phyloP scores from a whole-genome alignment of 2,329 filamentous ascomycete genomes.

The Xylariaceae sp. region DNA sequence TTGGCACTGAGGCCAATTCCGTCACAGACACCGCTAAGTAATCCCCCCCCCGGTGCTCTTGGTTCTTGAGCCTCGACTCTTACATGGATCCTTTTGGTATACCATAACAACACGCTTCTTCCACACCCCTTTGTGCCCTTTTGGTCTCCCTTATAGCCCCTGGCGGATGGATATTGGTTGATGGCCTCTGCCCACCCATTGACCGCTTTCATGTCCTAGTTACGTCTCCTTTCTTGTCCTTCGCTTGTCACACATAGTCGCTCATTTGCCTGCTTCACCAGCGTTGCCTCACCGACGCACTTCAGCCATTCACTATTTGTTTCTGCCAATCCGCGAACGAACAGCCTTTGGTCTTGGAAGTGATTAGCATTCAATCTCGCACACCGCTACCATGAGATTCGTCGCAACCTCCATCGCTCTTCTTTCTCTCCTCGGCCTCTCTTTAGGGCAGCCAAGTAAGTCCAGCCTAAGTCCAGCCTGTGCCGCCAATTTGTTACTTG shows the following conservation, averaged over 20 bases:
- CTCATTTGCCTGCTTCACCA: conserved; percentile 10
- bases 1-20: conserved; percentile 13
- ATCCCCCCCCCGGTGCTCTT: conserved; percentile 4
- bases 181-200: conserved; percentile 11
- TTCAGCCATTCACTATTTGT: conserved; percentile 19
- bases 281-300: conserved; percentile 12
- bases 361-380: conserved; percentile 2
- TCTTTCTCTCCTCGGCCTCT: conserved; percentile 35
- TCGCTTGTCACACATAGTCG: conserved; percentile 14
- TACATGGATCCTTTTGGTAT: conserved; percentile 11
- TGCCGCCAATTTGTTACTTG: not conserved
- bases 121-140: conserved; percentile 15
- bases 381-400: conserved; percentile 38
- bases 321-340: conserved; percentile 8
- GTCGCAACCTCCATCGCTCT: conserved; percentile 32
- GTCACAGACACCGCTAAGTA: conserved; percentile 4
- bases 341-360: conserved; percentile 7
- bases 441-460: conserved; percentile 37
- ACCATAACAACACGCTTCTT: conserved; percentile 6
- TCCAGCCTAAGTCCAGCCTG: conserved; percentile 2
- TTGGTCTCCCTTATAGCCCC: conserved; percentile 8
- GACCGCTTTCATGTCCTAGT: conserved; percentile 10
- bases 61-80: conserved; percentile 3
- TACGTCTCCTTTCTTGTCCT: conserved; percentile 13
- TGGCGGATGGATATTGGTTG: conserved; percentile 15